phyloP scores from a whole-genome alignment of 805 yeast genomes.

The Candida mattraensis region DNA sequence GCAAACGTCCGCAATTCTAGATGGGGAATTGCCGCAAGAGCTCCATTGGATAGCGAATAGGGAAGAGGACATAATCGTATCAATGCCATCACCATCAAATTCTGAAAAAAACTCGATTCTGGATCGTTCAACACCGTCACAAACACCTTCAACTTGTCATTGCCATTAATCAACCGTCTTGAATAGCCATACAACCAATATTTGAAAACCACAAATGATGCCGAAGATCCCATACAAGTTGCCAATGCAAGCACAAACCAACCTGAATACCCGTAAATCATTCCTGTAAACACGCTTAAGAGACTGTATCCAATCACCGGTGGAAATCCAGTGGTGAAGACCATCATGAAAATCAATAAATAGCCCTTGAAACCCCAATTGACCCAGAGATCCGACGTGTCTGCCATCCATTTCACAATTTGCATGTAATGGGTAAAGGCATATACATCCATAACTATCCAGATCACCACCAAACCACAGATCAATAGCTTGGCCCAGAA shows the following conservation, averaged over 20 bases:
- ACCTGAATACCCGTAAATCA: constrained; percentile 83
- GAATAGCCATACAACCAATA: constrained; percentile 59
- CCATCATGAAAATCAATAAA: constrained; percentile 46
- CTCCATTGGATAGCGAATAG: constrained; percentile 89
- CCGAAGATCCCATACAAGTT: constrained; percentile 69
- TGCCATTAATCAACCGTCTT: constrained; percentile 53
- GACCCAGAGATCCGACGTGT: constrained; percentile 45
- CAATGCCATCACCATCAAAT: constrained; percentile 64
- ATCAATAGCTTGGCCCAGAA: constrained; percentile 10
- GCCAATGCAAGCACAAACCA: constrained; percentile 75
- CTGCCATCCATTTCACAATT: constrained; percentile 39
- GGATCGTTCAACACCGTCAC: constrained; percentile 67
- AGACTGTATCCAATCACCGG: constrained; percentile 84
- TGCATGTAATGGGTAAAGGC: constrained; percentile 37
- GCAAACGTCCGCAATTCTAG: constrained; percentile 61
- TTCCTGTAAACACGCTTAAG: constrained; percentile 66
- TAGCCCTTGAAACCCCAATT: constrained; percentile 26
- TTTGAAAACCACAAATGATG: constrained; percentile 70
- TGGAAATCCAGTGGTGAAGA: constrained; percentile 80
- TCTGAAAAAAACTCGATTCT: constrained; percentile 43
- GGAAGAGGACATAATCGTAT: constrained; percentile 90
- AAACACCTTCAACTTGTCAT: constrained; percentile 70
- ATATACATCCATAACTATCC: constrained; percentile 10
- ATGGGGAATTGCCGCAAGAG: constrained; percentile 83
- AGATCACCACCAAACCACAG: constrained; percentile 10